phyloP scores from a whole-genome alignment of 257 asterid genomes.

The Solanum corneliomulleri region DNA sequence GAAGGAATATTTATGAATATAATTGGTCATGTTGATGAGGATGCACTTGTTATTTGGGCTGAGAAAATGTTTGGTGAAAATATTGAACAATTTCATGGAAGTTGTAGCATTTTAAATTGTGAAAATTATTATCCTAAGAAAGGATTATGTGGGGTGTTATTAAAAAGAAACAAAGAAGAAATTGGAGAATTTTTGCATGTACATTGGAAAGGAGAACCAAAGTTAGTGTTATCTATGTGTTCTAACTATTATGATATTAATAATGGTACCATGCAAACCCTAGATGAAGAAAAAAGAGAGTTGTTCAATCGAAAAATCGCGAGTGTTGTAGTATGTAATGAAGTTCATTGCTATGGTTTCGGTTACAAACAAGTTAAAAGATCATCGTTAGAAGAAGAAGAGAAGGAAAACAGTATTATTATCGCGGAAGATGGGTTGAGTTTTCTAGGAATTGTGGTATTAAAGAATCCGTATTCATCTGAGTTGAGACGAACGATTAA shows the following conservation, averaged over 20 bases:
- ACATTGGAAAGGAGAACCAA: conserved; percentile 24
- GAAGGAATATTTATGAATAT: conserved; percentile 5
- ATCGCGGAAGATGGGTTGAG: conserved; percentile 1
- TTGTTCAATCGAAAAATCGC: neutral
- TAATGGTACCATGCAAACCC: conserved; percentile 20
- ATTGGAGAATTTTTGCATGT: neutral
- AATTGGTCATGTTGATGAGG: neutral
- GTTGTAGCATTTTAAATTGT: neutral
- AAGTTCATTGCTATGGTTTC: conserved; percentile 14
- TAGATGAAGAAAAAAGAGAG: conserved; percentile 11
- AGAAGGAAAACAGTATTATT: neutral
- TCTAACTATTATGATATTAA: conserved; percentile 18
- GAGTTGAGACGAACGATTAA: conserved; percentile 13
- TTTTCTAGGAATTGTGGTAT: conserved; percentile 14
- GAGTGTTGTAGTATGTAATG: neutral
- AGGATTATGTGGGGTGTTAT: neutral
- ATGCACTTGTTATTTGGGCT: conserved; percentile 26
- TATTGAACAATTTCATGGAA: neutral
- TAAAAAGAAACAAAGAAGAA: neutral
- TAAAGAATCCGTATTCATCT: conserved; percentile 23
- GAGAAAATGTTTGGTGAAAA: conserved; percentile 4
- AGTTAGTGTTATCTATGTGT: conserved; percentile 9
- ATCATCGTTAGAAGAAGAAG: neutral
- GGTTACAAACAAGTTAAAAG: conserved; percentile 12
- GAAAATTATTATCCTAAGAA: neutral